Base-by-base conservation (phyloP, 164 flowering plant genomes). In the Magnolia changhungtana region DNA sequence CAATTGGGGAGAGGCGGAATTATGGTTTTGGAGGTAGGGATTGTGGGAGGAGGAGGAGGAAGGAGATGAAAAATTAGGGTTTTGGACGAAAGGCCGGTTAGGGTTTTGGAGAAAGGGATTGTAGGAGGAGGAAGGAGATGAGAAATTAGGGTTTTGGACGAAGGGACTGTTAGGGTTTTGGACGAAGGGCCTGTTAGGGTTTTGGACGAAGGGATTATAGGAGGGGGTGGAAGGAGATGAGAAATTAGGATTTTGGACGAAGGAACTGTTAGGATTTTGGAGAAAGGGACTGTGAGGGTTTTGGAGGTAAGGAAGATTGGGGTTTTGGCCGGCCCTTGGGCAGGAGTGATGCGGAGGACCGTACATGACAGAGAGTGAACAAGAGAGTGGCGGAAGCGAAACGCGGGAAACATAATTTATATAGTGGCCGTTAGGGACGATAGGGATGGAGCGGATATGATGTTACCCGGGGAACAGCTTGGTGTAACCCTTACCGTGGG, bases 11-110 rank as follows among this genome's bases (percentile, higher is more conserved):
- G 21, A 10, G 63, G 27, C 73, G 55, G 67, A 29, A 64, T 70
- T 78, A 45, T 72, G 68, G 75, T 77, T 80, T 65, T 64, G 86
- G 64, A 55, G 8, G 29, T 70, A 75, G 29, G 71, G 75, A 31
- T 58, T 59, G 3, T 13, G 10, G 49, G 71, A n/a, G 50, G 18
- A 4, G 45, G 45, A 37, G 45, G 45, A 37, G 45, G 45, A 37
- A 65, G 59, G 63, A 74, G 20, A 1, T 4, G 1, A 16, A 6
- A n/a, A 63, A 20, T 51, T 65, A 24, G 75, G 79, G 55, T 72
- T 77, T 63, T 14, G 45, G 69, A 20, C 16, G n/a, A 65, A 14
- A 50, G 51, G 45, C 29, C 29, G 29, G 45, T 49, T 9, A 50
- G 79, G n/a, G 50, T 70, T 20, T 7, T 14, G 69, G 18, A 23